Evolutionary conservation across 23 red algal species (phyloP).

Genomic region (Gracilariopsis chorda): DNA sequence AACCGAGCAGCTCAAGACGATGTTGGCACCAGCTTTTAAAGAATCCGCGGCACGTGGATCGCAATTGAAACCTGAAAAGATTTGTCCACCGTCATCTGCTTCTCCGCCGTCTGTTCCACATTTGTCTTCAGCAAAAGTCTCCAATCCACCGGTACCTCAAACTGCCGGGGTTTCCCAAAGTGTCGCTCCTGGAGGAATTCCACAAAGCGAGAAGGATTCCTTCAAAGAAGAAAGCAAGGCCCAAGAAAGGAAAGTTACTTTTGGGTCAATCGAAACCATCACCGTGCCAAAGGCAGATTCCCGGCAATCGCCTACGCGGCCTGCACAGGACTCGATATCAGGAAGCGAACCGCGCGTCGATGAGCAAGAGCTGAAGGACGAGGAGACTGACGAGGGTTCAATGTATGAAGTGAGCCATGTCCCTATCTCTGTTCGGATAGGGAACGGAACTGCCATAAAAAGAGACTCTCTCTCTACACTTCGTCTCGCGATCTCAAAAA

Average conservation of each 20-base stretch:
- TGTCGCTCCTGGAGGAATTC: neutral
- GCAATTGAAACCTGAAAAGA: neutral
- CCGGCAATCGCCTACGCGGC: too few relatives aligned
- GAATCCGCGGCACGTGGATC: neutral
- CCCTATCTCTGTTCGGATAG: neutral
- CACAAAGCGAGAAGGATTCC: neutral
- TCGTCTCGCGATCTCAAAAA: neutral
- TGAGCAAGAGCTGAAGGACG: constrained; percentile 4
- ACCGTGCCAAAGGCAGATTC: too few relatives aligned
- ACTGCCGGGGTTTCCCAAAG: neutral
- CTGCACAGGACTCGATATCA: too few relatives aligned
- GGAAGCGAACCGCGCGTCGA: neutral
- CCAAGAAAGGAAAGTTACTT: neutral
- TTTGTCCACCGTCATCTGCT: neutral
- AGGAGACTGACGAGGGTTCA: neutral
- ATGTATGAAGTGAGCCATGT: constrained; percentile 17
- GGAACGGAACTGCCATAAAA: neutral
- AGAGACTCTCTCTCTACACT: constrained; percentile 3
- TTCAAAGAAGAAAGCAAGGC: neutral
- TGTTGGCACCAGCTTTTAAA: neutral
- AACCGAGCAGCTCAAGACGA: neutral
- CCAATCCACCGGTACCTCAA: neutral
- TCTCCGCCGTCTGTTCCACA: neutral
- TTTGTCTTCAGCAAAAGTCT: neutral
- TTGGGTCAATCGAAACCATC: too few relatives aligned